phyloP scores from a whole-genome alignment of 2,329 filamentous ascomycete genomes.

The Fusarium foetens region DNA sequence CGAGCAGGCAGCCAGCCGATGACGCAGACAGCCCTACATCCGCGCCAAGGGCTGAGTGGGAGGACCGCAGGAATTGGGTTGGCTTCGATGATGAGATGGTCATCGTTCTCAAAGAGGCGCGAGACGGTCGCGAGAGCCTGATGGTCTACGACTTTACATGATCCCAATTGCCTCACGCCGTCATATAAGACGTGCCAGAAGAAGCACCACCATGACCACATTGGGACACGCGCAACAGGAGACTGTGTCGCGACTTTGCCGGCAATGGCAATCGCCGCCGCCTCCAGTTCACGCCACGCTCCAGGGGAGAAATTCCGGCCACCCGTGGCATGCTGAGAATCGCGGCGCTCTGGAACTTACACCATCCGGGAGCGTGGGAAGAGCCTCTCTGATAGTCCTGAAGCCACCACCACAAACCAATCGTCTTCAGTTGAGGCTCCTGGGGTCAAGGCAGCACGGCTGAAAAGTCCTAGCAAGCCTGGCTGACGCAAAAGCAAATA shows the following conservation, averaged over 20 bases:
- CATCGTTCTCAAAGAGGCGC: conserved; percentile 80
- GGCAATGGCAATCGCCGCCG: conserved; percentile 27
- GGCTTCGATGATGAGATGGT: conserved; percentile 94
- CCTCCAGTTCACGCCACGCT: conserved; percentile 24
- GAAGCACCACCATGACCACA: not conserved
- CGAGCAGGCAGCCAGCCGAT: conserved; percentile 41
- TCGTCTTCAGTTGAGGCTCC: conserved; percentile 1
- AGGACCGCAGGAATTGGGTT: conserved; percentile 71
- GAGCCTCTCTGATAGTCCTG: conserved; percentile 4
- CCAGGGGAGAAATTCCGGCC: conserved; percentile 13
- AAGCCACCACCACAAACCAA: conserved; percentile 18
- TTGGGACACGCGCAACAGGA: conserved; percentile 1
- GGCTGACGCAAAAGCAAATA: conserved; percentile 1
- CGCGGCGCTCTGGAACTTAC: conserved; percentile 14
- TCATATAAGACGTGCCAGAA: conserved; percentile 6
- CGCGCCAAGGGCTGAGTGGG: conserved; percentile 47
- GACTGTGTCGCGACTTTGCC: conserved; percentile 12
- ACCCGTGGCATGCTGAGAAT: conserved; percentile 15
- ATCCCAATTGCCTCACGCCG: conserved; percentile 14
- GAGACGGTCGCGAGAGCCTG: conserved; percentile 74
- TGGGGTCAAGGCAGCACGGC: conserved; percentile 24
- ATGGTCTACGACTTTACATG: conserved; percentile 89
- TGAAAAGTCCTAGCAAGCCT: conserved; percentile 19
- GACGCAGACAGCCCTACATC: conserved; percentile 29
- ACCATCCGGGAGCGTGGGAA: conserved; percentile 17